Percentiles rank a stretch among this genome's conserved stretches.
These are phyloP conservation scores for Chalara sp. DNA, from an alignment of 2,329 filamentous ascomycete species.

Conservation along the genomic window DNA sequence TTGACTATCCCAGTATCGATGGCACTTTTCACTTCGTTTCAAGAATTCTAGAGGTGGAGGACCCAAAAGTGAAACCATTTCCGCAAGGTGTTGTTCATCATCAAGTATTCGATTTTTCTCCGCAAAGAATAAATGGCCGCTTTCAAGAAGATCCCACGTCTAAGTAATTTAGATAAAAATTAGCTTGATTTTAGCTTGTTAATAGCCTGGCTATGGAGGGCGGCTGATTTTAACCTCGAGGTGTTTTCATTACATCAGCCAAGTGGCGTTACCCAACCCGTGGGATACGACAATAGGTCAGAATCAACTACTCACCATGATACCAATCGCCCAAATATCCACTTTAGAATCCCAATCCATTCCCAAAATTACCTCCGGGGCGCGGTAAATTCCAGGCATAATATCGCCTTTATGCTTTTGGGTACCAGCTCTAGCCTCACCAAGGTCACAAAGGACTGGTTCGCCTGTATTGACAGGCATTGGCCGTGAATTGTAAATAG, in stretches of 20 bases:
- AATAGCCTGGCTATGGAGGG: constrained; percentile 5
- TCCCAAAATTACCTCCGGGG: constrained; percentile 42
- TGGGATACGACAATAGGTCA: constrained; percentile 5
- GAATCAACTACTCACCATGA: constrained; percentile 35
- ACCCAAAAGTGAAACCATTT: too few species aligned
- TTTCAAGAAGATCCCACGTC: too few species aligned
- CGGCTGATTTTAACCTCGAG: constrained; percentile 6
- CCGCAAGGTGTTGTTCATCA: too few species aligned
- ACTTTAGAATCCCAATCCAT: neutral
- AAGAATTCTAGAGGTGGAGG: too few species aligned
- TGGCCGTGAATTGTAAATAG: constrained; percentile 12
- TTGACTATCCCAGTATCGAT: too few species aligned
- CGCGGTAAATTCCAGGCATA: constrained; percentile 35
- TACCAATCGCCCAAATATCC: constrained; percentile 26
- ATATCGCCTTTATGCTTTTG: constrained; percentile 29
- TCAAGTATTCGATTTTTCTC: too few species aligned
- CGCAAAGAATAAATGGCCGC: too few species aligned
- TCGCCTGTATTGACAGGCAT: constrained; percentile 27
- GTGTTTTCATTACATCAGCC: constrained; percentile 5
- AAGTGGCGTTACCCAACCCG: constrained; percentile 2
- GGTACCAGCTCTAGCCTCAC: constrained; percentile 32
- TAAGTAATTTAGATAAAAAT: too few species aligned
- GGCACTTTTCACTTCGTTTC: too few species aligned
- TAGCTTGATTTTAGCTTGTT: too few species aligned
- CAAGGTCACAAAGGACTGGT: constrained; percentile 9